These are phyloP conservation scores for Erigeron philadelphicus DNA, from an alignment of 140 eudicot species.

Conservation along the genomic window DNA sequence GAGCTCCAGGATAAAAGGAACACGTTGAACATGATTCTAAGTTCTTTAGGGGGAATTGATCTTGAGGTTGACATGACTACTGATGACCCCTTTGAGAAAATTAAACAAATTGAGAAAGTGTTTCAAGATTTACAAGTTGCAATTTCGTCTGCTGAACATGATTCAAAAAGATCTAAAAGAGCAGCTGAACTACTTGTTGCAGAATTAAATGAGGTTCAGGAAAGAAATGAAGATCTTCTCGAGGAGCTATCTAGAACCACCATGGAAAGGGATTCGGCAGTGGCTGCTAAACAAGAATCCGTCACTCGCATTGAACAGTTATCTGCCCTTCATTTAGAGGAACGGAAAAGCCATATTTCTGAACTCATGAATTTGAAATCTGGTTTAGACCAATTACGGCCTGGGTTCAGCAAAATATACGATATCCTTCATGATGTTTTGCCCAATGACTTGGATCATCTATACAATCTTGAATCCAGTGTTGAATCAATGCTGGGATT, in stretches of 20 bases:
- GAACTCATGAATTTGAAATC: constrained; percentile 53
- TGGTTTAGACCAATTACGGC: constrained; percentile 40
- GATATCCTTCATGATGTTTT: constrained; percentile 40
- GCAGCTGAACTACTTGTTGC: constrained; percentile 87
- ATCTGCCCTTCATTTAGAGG: constrained; percentile 49
- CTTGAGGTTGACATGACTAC: constrained; percentile 31
- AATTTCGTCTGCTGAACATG: constrained; percentile 55
- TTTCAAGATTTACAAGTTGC: constrained; percentile 42
- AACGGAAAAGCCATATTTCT: constrained; percentile 45
- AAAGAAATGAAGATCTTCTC: constrained; percentile 87
- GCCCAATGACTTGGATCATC: constrained; percentile 55
- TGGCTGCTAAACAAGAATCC: constrained; percentile 57
- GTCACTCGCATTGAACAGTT: constrained; percentile 50
- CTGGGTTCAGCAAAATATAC: constrained; percentile 41
- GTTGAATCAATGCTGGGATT: constrained; percentile 41
- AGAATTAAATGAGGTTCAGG: constrained; percentile 93
- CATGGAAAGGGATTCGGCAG: constrained; percentile 58
- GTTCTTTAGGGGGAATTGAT: constrained; percentile 47
- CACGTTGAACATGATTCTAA: constrained; percentile 44
- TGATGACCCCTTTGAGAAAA: constrained; percentile 57
- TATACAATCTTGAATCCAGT: constrained; percentile 47
- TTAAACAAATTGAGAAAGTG: constrained; percentile 42
- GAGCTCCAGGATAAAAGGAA: constrained; percentile 47
- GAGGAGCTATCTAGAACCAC: constrained; percentile 62
- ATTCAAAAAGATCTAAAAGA: constrained; percentile 74